Evolutionary conservation across 2,329 filamentous ascomycete species (phyloP), one percentile per base, ranked within the genome.

Genomic region (Hypoxylon sp.): DNA sequence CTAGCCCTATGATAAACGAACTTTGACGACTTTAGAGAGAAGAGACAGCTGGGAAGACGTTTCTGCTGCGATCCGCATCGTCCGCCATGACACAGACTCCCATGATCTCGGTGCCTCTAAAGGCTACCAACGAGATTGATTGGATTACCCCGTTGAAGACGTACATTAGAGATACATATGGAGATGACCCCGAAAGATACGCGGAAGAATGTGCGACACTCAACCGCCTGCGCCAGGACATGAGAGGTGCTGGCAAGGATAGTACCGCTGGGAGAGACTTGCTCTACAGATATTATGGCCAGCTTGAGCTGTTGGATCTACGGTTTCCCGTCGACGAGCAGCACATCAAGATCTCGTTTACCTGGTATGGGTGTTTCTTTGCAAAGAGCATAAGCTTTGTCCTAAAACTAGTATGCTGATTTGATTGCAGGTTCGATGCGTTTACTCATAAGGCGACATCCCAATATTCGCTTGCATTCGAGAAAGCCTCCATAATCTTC

Each of bases 401-500:
- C 68, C 46, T n/a, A 28, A 48, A 49, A 55, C 21, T 46, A 19
- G 53, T 48, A 52, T 60, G 62, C 72, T 77, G 36, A 73, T 59
- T 56, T 63, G 41, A 55, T 38, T 48, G 3, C 76, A 97, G 94
- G 94, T 98, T 97, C 82, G 96, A 99, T 80, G 96, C 97, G n/a
- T 99, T 99, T 79, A 99, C 96, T 48, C 94, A 97, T 79, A 98
- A 98, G 77, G 88, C 94, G n/a, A 99, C 96, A 3, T 90, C 94
- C 3, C 96, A 99, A 80, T 98, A 97, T 82, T 98, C 94, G 6
- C 86, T 99, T 51, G 96, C 96, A 51, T 99, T 97, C 79, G 96
- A 99, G 80, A 99, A 99, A 79, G 96, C 96, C 13, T 98, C 95
- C 75, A 97, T 99, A 77, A 98, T 99, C 76, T 99, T 99, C 86